Evolutionary conservation across 2,329 filamentous ascomycete species (phyloP), one percentile per base, ranked within the genome.

Genomic region (Cylindrodendrum hubeiense): DNA sequence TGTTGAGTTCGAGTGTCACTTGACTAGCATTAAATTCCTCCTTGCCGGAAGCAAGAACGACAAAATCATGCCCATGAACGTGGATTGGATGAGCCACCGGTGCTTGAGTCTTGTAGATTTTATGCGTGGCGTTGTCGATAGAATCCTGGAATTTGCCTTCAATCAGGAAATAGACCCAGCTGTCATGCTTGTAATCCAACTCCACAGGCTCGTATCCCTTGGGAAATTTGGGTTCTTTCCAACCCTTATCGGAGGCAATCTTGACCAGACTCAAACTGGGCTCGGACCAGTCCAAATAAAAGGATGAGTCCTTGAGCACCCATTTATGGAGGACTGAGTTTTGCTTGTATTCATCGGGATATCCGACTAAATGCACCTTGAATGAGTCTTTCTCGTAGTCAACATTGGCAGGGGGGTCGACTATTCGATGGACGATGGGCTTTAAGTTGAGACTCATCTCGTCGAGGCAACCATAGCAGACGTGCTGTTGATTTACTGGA

Each of bases 11-110:
- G 21, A 72, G 64, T 0, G 47, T 63, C 7, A 69, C 37, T n/a
- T n/a, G n/a, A 13, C 41, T 46, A 17, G 63, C n/a, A 30, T 67
- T 57, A 46, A 65, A 74, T 19, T 60, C 64, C 15, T 66, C 63
- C 5, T 33, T 49, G 9, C 67, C 71, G 39, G 63, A 59, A 15
- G 66, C 72, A 13, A 74, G 67, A 22, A 74, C 33, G 39, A 63
- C 63, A 47, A 73, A 74, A 54, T 73, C 71, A 50, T 74, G 71
- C n/a, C 71, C 71, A 55, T 74, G 71, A n/a, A 74, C 52, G 10
- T 74, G 72, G 21, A 74, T 72, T 5, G 72, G 72, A 52, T 74
- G 72, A 10, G 51, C 33, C 21, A 63, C 60, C 4, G 60, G 49
- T 7, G 49, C n/a, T 19, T 53, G 30, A 7, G 21, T 53, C 17